phyloP scores from a whole-genome alignment of 768 basidiomycete species.

The Lanmaoa pseudosensibilis region DNA sequence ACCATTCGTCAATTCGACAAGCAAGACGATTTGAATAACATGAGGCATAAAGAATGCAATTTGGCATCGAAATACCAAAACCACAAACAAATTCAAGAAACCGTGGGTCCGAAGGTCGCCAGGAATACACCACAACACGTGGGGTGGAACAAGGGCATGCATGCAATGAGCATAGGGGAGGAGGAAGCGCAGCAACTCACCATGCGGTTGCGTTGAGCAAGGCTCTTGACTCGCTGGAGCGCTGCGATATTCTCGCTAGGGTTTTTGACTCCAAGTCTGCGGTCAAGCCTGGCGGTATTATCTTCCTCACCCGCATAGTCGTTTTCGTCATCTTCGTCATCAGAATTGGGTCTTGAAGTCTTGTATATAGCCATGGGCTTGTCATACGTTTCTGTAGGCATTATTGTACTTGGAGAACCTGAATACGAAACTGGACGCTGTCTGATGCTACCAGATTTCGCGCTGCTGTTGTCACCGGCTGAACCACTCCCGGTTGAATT shows the following conservation, averaged over 20 bases:
- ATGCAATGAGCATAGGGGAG: constrained; percentile 26
- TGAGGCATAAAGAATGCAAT: constrained; percentile 16
- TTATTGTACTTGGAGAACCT: constrained; percentile 32
- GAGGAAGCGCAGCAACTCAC: constrained; percentile 43
- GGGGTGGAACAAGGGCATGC: constrained; percentile 30
- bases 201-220: constrained; percentile 72
- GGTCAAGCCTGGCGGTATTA: constrained; percentile 55
- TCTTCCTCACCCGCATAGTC: constrained; percentile 60
- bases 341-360: constrained; percentile 32
- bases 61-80: constrained; percentile 6
- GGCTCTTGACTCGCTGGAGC: constrained; percentile 65
- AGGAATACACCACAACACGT: constrained; percentile 31
- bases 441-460: constrained; percentile 41
- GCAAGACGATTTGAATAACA: constrained; percentile 12
- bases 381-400: constrained; percentile 42
- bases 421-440: constrained; percentile 33
- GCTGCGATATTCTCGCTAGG: constrained; percentile 57
- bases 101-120: constrained; percentile 8
- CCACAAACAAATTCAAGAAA: constrained; percentile 1
- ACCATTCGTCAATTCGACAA: constrained; percentile 1
- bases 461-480: constrained; percentile 57
- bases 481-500: constrained; percentile 84
- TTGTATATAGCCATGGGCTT: constrained; percentile 31
- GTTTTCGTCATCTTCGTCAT: constrained; percentile 51
- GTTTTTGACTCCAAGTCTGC: constrained; percentile 35